A percentile compares a stretch with the other conserved stretches of the same genome.
These are phyloP conservation scores for Cajanus cajan DNA, from an alignment of 306 rosid genomes.

Conservation along the genomic window DNA sequence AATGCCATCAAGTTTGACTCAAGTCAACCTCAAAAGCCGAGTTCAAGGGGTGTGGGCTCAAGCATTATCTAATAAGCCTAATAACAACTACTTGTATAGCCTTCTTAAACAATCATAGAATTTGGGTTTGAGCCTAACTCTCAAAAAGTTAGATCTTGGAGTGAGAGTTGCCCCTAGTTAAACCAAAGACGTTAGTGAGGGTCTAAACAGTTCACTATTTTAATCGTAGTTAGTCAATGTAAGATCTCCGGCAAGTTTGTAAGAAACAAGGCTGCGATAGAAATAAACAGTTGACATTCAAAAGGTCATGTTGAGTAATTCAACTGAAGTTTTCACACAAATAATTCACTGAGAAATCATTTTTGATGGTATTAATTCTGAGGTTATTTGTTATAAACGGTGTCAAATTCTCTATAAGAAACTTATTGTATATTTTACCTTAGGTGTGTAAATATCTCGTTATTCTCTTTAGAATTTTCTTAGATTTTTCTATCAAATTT, in stretches of 20 bases:
- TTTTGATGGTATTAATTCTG: background rate
- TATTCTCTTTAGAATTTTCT: background rate
- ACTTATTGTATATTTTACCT: background rate
- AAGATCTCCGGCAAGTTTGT: background rate
- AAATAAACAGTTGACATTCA: background rate
- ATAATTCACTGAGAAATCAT: background rate
- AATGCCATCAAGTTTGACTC: background rate
- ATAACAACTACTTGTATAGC: background rate
- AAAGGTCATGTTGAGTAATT: background rate
- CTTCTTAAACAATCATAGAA: too few relatives aligned
- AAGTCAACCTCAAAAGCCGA: too few relatives aligned
- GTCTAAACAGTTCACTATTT: too few relatives aligned
- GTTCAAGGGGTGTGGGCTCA: background rate
- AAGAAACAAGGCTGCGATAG: background rate
- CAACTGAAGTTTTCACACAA: background rate
- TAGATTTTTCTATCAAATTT: background rate
- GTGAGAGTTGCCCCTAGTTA: background rate
- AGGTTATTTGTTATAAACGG: background rate
- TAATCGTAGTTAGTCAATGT: too few relatives aligned
- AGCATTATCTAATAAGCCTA: background rate
- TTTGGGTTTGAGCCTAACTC: too few relatives aligned
- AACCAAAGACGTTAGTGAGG: too few relatives aligned
- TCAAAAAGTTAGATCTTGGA: background rate
- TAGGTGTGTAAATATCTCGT: background rate
- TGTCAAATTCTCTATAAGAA: background rate